Conservation (phyloP, 306 rosid species). For the Casuarina equisetifolia region DNA sequence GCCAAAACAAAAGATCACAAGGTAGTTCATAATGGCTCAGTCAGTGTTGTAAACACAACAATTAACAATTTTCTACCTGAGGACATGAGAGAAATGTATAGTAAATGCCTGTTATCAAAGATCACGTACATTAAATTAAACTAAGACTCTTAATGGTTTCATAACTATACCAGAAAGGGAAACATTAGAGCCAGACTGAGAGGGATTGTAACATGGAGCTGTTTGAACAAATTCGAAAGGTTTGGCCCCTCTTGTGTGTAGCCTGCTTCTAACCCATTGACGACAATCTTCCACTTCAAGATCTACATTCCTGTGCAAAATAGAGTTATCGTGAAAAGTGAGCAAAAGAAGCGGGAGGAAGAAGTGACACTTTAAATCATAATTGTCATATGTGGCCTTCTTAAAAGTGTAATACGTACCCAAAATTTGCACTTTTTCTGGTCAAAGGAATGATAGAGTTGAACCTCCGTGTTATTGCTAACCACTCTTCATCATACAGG, state of each 20-base stretch:
- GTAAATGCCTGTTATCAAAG: background rate
- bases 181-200: conserved; percentile 36
- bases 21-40: conserved; percentile 9
- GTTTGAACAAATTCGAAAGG: conserved; percentile 77
- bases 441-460: conserved; percentile 75
- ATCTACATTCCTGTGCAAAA: conserved; percentile 46
- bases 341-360: background rate
- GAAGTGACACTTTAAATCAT: conserved; percentile 1
- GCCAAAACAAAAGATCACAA: background rate
- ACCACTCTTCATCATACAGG: conserved; percentile 93
- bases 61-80: background rate
- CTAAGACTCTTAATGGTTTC: background rate
- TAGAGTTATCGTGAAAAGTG: conserved; percentile 3
- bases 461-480: conserved; percentile 78
- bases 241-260: conserved; percentile 65
- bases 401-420: conserved; percentile 48
- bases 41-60: background rate
- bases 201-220: conserved; percentile 70
- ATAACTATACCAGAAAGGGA: conserved; percentile 43
- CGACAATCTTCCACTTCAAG: conserved; percentile 60
- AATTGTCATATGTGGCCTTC: conserved; percentile 13
- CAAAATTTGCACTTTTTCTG: conserved; percentile 47
- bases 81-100: background rate
- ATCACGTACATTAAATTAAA: background rate
- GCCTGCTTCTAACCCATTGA: conserved; percentile 67